Evolutionary conservation across 2,329 filamentous ascomycete genomes (phyloP).

Genomic region (Helminthosporium solani): DNA sequence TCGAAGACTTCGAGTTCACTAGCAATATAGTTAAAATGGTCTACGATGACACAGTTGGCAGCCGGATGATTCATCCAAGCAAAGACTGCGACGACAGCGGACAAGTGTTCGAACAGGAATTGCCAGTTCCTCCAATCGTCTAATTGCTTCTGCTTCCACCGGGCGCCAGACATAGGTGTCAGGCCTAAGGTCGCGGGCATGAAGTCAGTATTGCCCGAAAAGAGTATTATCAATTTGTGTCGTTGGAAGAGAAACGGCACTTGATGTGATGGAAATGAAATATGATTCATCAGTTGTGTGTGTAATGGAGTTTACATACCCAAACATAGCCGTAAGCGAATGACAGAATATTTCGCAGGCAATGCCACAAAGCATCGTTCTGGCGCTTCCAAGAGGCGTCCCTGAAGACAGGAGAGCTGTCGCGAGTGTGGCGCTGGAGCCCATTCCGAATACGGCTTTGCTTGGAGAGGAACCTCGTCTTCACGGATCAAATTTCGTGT

Average conservation of each 20-base stretch:
- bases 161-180: slow-evolving; percentile 5
- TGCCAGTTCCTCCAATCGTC: slow-evolving; percentile 7
- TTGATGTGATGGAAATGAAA: too few relatives aligned
- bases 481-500: neutral
- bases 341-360: neutral
- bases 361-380: neutral
- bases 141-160: slow-evolving; percentile 6
- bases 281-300: too few relatives aligned
- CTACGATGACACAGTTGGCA: neutral
- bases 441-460: slow-evolving; percentile 4
- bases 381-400: neutral
- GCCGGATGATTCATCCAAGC: neutral
- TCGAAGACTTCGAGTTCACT: slow-evolving; percentile 3
- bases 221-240: too few relatives aligned
- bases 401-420: neutral
- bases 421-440: neutral
- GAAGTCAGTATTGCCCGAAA: too few relatives aligned
- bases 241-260: too few relatives aligned
- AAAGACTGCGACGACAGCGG: slow-evolving; percentile 1
- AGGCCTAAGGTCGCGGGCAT: neutral
- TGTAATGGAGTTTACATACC: neutral
- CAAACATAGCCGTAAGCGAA: slow-evolving; percentile 5
- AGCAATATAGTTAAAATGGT: slow-evolving; percentile 5
- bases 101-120: slow-evolving; percentile 1
- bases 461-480: slow-evolving; percentile 3